These are phyloP conservation scores for Glaciozyma antarctica DNA, from an alignment of 768 basidiomycete genomes.

Conservation along the genomic window DNA sequence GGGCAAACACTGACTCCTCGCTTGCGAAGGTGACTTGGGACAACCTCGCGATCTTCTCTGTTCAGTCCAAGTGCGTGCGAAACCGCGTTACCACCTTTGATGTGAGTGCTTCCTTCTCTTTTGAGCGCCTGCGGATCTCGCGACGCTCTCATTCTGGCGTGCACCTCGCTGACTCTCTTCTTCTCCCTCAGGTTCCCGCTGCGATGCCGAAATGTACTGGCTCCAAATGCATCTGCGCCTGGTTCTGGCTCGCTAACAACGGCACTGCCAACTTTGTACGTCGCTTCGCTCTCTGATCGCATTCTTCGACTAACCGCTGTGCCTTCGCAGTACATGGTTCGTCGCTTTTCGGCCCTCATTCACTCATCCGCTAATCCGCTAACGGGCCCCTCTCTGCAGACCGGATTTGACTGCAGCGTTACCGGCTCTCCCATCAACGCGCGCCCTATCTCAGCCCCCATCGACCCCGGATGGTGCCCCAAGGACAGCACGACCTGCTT, in stretches of 20 bases:
- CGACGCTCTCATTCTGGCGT: background rate
- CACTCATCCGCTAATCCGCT: background rate
- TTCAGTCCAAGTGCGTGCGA: conserved; percentile 35
- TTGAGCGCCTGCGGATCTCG: no score
- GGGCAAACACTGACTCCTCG: no score
- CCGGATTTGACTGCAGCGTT: conserved; percentile 7
- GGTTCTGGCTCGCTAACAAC: conserved; percentile 28
- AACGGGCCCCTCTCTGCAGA: background rate
- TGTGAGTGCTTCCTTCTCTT: background rate
- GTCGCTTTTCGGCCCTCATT: background rate
- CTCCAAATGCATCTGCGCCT: conserved; percentile 31
- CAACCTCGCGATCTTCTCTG: conserved; percentile 35
- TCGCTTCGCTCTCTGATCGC: no score
- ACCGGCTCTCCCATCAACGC: background rate
- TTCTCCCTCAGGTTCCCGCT: conserved; percentile 25
- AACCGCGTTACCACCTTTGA: conserved; percentile 32
- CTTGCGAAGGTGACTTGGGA: conserved; percentile 29
- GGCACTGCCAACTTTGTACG: conserved; percentile 4
- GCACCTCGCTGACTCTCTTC: background rate
- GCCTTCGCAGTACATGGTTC: background rate
- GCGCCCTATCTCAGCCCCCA: conserved; percentile 8
- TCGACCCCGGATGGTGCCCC: conserved; percentile 24
- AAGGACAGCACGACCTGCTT: conserved; percentile 1
- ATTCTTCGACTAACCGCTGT: background rate
- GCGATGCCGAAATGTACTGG: conserved; percentile 36